Conservation (phyloP, 306 rosid genomes). For the Pachyrhizus erosus region DNA sequence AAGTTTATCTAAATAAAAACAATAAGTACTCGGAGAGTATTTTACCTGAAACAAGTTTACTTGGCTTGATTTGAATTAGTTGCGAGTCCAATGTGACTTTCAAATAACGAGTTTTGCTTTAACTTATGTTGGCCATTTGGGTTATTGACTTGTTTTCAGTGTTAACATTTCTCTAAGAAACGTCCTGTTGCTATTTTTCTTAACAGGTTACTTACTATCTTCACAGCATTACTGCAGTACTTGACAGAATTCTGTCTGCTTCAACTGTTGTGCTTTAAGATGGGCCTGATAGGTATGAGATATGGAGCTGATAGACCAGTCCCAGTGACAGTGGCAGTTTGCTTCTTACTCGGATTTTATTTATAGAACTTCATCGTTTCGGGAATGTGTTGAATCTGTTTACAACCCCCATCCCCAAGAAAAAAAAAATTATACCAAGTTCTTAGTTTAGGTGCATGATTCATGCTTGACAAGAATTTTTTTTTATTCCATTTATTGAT, state of each 20-base stretch:
- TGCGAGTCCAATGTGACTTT: not conserved
- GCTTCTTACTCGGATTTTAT: constrained; percentile 25
- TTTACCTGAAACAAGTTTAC: not conserved
- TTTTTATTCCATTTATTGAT: constrained; percentile 51
- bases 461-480: constrained; percentile 38
- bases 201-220: not conserved
- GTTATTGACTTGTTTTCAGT: constrained; percentile 14
- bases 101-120: not conserved
- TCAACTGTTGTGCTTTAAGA: constrained; percentile 25
- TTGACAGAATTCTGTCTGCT: constrained; percentile 11
- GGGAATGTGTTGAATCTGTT: constrained; percentile 32
- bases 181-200: constrained; percentile 2
- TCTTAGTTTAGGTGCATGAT: constrained; percentile 31
- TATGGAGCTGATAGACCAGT: constrained; percentile 11
- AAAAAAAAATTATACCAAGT: not conserved
- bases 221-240: constrained; percentile 37
- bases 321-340: constrained; percentile 1
- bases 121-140: constrained; percentile 7
- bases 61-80: not conserved
- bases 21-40: not conserved
- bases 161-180: not conserved
- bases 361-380: constrained; percentile 19
- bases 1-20: not conserved
- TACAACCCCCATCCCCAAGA: constrained; percentile 1
- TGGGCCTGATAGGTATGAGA: constrained; percentile 17